Percentiles rank a stretch among this genome's conserved stretches.
phyloP scores from a whole-genome alignment of 768 basidiomycete genomes.

The Mycena olivaceomarginata region DNA sequence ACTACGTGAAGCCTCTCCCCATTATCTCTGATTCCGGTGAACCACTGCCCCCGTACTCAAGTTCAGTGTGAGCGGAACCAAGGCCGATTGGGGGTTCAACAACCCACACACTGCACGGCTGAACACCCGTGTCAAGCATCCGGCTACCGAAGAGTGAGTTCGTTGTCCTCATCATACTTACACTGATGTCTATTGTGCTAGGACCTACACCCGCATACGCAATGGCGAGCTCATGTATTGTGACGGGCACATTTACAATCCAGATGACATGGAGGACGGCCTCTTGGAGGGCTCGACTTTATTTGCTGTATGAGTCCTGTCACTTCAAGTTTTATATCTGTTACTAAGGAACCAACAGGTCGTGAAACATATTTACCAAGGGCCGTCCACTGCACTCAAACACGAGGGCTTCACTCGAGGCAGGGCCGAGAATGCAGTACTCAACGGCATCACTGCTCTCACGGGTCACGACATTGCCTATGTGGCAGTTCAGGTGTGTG shows the following conservation, averaged over 20 bases:
- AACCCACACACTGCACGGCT: background rate
- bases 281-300: background rate
- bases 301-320: background rate
- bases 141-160: background rate
- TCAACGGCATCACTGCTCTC: no score
- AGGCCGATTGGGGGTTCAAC: background rate
- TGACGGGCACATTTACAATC: background rate
- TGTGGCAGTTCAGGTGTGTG: slow-evolving; percentile 8
- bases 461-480: no score
- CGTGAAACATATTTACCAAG: background rate
- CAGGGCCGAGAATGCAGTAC: no score
- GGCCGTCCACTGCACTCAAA: background rate
- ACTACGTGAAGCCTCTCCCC: background rate
- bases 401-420: background rate
- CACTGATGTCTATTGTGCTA: background rate
- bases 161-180: background rate
- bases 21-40: background rate
- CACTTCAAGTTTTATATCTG: background rate
- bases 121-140: background rate
- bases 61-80: background rate
- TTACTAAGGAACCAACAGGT: background rate
- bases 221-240: slow-evolving; percentile 3
- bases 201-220: background rate
- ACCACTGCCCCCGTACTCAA: background rate
- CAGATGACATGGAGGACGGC: background rate